Evolutionary conservation across 257 asterid species (phyloP), one percentile per base, ranked within the genome.

Genomic region (Nemophila menziesii): DNA sequence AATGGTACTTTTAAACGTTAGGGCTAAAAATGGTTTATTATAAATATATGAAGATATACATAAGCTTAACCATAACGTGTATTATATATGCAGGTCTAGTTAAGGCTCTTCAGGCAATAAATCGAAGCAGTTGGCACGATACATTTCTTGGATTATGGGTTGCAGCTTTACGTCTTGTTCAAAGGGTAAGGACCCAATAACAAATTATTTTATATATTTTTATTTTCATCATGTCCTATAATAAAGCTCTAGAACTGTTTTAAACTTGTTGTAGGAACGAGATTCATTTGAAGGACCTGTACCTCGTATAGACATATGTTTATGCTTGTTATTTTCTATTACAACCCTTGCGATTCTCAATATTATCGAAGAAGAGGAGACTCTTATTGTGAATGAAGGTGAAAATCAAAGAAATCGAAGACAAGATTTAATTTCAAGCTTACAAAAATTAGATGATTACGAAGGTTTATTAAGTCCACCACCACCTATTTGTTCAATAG

Each of bases 81-180:
- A n/a, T 36, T n/a, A 29, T 15, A 44, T 39, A 16, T 44, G 22
- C 44, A 36, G 44, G 43, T 33, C 22, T 33, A n/a, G 39, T 44
- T 15, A 54, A 6, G 8, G 47, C 60, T 2, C 60, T 54, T 38
- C 51, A 54, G 43, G 46, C 39, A 20, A 43, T 54, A 22, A 54
- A 54, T 39, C 34, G 44, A 19, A 42, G 52, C 13, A 54, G 46
- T 15, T 54, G 60, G 52, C 60, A 54, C 14, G 52, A 54, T 21
- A 54, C 52, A 14, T 54, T 54, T 33, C 60, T 54, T 12, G 39
- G 52, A 20, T 33, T 44, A 15, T 54, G 52, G 52, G 45, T 54
- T 54, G 44, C 60, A 21, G 60, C 51, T 44, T 45, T 54, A 7
- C 60, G 60, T 37, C 60, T 54, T 39, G 60, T 54, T 44, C 60